Conservation (phyloP, 257 asterid genomes). For the Solanum arcanum region DNA sequence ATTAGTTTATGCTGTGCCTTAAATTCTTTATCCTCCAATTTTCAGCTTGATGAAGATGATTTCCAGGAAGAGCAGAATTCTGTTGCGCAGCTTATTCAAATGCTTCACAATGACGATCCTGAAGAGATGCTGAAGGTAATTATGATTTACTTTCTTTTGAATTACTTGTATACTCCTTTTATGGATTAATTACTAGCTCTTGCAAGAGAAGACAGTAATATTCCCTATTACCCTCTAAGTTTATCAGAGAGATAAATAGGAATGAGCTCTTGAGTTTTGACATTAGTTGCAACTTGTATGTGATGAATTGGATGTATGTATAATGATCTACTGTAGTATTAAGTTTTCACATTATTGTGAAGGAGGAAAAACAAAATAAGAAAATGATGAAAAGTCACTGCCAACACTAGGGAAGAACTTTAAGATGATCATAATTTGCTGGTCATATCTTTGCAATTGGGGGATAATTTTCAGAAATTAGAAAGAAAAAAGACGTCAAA, state of each 20-base stretch:
- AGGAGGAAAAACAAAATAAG: neutral
- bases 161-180: neutral
- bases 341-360: neutral
- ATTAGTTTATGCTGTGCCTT: neutral
- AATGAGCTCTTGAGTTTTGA: neutral
- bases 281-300: neutral
- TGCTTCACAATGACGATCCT: slow-evolving; percentile 77
- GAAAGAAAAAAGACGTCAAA: neutral
- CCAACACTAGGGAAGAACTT: neutral
- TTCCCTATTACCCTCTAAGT: neutral
- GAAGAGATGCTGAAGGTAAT: slow-evolving; percentile 93
- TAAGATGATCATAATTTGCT: neutral
- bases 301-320: neutral
- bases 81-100: slow-evolving; percentile 84
- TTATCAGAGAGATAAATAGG: neutral
- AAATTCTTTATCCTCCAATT: neutral
- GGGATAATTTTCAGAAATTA: neutral
- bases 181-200: neutral
- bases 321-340: neutral
- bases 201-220: neutral
- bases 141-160: neutral
- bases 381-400: neutral
- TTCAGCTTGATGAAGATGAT: slow-evolving; percentile 90
- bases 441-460: neutral
- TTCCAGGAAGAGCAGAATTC: slow-evolving; percentile 91